Evolutionary conservation across 1,284 basidiomycete species (phyloP), one percentile per base, ranked within the genome.

Genomic region (Cryptococcus sp.): DNA sequence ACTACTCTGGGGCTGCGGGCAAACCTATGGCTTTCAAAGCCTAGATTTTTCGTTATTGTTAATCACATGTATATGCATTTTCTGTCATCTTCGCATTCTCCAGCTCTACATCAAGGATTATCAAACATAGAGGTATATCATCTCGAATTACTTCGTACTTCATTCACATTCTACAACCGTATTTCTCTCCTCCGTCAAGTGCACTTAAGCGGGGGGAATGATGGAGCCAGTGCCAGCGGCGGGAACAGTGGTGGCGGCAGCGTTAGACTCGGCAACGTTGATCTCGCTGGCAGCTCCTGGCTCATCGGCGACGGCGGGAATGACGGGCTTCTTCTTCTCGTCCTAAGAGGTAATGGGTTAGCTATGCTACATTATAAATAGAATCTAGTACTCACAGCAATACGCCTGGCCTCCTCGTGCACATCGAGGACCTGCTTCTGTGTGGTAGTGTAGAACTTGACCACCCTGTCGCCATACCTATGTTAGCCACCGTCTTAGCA

Each of bases 361-460:
- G 47, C 47, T 1, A 15, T 16, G 10, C 20, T 20, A 39, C 27
- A 42, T 44, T 25, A 31, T 13, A 27, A 25, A 19, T 23, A 10
- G 47, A 3, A n/a, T 27, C 27, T n/a, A 15, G 42, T n/a, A 73
- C 74, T 69, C 59, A 73, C 74, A 50, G 81, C 80, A 63, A 82
- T 81, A 47, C 81, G 72, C 66, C 73, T 75, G 53, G 81, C 81
- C 74, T 82, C 81, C 67, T 81, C 78, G 74, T 82, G 81, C 4
- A 82, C 81, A 62, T 86, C 84, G 64, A 80, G 79, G 50, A 84
- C 82, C 61, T 90, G 88, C 77, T 84, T 88, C 57, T 84, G 86
- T 54, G 85, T 91, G 35, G 88, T 88, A 74, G 86, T 87, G 77
- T 85, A 87, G 69, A 81, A 81, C 45, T 73, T 67, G 57, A 78